Base-by-base conservation (phyloP, 2,329 filamentous ascomycete genomes). In the Aspergillus piperis region DNA sequence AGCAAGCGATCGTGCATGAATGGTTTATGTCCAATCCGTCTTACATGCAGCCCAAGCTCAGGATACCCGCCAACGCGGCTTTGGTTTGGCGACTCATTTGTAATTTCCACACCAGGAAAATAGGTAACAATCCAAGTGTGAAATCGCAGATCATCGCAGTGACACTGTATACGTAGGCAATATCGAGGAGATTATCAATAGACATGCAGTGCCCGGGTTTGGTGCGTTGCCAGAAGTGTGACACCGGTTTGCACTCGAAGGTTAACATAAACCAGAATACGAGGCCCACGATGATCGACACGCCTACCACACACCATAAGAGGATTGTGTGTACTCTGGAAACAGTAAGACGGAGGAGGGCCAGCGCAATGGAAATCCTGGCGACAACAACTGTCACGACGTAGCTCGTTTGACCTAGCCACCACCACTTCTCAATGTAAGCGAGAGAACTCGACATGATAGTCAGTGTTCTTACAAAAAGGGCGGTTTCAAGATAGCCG, bases 331-430 rank as follows among this genome's bases (percentile, higher is more conserved):
- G 82, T n/a, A 74, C 60, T 41, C 68, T 73, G 42, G 77, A 73
- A 36, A 81, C 71, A 0, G 82, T 81, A 19, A 86, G 76, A 53
- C 83, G 80, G 13, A 85, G 78, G 47, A 85, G 78, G 61, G 84
- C 83, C n/a, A 83, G 72, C 5, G 78, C 81, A 54, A 86, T 81
- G 1, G 83, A 80, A 39, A 84, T 75, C 60, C 84, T 84, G 49
- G 83, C 76, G 11, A 81, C 68, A 41, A 78, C 75, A 21, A 77
- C 82, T 5, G 78, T 75, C 57, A 82, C 69, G 7, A 81, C 78
- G 68, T 86, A 86, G 62, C 80, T 79, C n/a, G 82, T 72, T 65
- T 85, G 83, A 64, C 82, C 83, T n/a, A 85, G 77, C 73, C 81
- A 86, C 82, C 82, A 86, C 71, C 72, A 76, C 74, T 75, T 19